Evolutionary conservation across 495 filamentous ascomycete genomes (phyloP).

Genomic region (Diplogelasinospora grovesii): DNA sequence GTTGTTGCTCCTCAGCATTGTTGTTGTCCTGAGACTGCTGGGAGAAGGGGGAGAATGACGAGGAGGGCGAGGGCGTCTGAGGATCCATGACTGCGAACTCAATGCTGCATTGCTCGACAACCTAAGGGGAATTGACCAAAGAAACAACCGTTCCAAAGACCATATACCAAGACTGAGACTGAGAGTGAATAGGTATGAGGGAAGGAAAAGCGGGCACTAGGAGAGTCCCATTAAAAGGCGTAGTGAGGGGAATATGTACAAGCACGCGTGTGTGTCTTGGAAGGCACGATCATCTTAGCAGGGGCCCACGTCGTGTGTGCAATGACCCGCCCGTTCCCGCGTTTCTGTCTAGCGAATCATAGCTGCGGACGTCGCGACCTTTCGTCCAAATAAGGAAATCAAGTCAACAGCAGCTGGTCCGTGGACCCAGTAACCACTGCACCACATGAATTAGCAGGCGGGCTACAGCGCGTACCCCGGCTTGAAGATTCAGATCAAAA

Average conservation of each 20-base stretch:
- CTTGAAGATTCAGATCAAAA: no score
- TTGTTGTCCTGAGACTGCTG: constrained; percentile 2
- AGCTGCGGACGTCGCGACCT: constrained; percentile 7
- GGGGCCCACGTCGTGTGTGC: constrained; percentile 17
- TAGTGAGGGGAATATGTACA: constrained; percentile 1
- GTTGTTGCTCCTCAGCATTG: constrained; percentile 3
- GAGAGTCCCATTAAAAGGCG: neutral
- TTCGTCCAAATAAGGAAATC: constrained; percentile 16
- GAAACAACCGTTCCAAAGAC: neutral
- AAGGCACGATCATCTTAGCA: constrained; percentile 6
- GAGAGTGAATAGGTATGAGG: neutral
- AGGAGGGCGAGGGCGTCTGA: neutral
- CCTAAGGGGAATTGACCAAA: neutral
- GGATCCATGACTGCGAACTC: constrained; percentile 3
- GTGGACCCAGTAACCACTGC: no score
- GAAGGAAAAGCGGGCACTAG: no score
- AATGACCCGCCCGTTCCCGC: constrained; percentile 12
- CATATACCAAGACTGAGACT: neutral
- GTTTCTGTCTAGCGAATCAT: constrained; percentile 17
- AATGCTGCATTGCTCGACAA: constrained; percentile 1
- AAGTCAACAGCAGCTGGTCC: constrained; percentile 24
- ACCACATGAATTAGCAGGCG: no score
- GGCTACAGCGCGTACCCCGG: no score
- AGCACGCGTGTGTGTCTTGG: neutral
- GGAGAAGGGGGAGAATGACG: constrained; percentile 4